phyloP scores from a whole-genome alignment of 306 rosid genomes.

The Vigna unguiculata region DNA sequence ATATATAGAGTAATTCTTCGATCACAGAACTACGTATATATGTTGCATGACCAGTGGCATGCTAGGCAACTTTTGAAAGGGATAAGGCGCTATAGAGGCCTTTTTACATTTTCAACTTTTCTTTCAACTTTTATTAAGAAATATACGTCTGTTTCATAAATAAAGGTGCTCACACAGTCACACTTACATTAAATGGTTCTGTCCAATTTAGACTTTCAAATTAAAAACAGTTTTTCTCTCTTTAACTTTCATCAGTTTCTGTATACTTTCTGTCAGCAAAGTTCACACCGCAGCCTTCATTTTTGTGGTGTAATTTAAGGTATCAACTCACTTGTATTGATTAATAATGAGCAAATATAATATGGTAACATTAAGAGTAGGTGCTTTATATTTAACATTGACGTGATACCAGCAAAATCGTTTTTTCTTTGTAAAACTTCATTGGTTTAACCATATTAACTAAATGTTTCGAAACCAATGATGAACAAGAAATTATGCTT shows the following conservation, averaged over 20 bases:
- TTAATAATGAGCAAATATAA: neutral
- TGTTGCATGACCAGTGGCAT: constrained; percentile 34
- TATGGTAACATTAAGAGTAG: neutral
- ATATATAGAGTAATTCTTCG: too few species aligned
- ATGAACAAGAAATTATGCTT: neutral
- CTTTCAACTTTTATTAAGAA: neutral
- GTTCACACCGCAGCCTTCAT: neutral
- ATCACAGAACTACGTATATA: neutral
- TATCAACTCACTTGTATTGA: neutral
- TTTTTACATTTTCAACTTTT: neutral
- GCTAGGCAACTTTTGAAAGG: constrained; percentile 25
- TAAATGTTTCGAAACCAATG: neutral
- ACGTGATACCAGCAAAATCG: neutral
- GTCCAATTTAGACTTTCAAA: constrained; percentile 11
- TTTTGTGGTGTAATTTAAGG: neutral
- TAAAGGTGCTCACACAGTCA: constrained; percentile 4
- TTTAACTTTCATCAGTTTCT: neutral
- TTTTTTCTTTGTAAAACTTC: constrained; percentile 1
- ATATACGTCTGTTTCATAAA: neutral
- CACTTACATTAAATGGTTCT: constrained; percentile 6
- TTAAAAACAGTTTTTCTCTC: neutral
- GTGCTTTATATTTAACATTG: neutral
- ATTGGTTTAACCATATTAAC: constrained; percentile 20
- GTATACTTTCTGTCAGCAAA: neutral
- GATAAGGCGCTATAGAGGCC: constrained; percentile 20